Evolutionary conservation across 148 eudicot genomes (phyloP), one percentile per base, ranked within the genome.

Genomic region (Camellia lanceoleosa): DNA sequence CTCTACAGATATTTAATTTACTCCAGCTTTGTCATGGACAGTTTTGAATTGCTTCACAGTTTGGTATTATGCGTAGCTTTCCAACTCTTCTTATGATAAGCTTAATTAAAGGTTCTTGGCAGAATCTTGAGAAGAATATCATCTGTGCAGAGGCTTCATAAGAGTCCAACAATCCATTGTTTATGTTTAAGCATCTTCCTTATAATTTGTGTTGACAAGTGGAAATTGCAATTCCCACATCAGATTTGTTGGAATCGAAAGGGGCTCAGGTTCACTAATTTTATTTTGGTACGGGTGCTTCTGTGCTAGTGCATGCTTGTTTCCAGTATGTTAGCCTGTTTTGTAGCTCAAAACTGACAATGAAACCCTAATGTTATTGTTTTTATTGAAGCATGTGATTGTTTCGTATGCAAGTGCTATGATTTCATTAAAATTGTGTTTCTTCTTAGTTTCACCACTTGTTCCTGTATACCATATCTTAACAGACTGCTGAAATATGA

Each of bases 401-500:
- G 41, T 46, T 19, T 51, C 47, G 4, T 47, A 19, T 60, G 7
- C 30, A 19, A 60, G 20, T 30, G 43, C 4, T n/a, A 20, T 59
- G 30, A 41, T 59, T 38, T 23, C 49, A 58, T 58, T 1, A 9
- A 74, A 18, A 38, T 71, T 8, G 8, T 55, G 5, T 58, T 59
- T 59, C 10, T 14, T 18, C 56, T 8, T 67, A 10, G 52, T 41
- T 54, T 43, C 55, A 30, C 12, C 5, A 6, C 13, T 5, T 67
- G 64, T 55, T 52, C 30, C 19, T 18, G 30, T 9, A 18, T 41
- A 38, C 10, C 1, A 15, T 43, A 44, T 76, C 78, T 71, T 60
- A 68, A 18, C 18, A 46, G 68, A 68, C 62, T 82, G 71, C 73
- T 80, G 68, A 18, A 41, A 54, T 38, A 38, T 64, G 20, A 41